phyloP scores from a whole-genome alignment of 2,329 filamentous ascomycete genomes.

The Fusarium penzigii region DNA sequence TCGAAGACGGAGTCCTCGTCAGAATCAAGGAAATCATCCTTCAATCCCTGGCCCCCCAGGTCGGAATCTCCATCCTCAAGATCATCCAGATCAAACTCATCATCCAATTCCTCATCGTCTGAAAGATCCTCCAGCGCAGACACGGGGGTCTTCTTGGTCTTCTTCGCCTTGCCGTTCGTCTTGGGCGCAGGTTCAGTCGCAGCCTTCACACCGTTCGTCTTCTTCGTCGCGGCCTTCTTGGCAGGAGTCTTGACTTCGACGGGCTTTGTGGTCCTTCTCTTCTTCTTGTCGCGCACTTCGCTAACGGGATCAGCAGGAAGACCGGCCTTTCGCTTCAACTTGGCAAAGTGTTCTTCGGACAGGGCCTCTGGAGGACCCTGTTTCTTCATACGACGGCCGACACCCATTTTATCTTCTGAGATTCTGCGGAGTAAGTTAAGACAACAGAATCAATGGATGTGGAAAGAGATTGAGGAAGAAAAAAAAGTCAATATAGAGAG shows the following conservation, averaged over 20 bases:
- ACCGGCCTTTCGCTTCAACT: conserved; percentile 81
- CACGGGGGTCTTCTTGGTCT: conserved; percentile 36
- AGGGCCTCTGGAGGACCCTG: conserved; percentile 84
- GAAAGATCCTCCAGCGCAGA: conserved; percentile 48
- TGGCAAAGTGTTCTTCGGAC: conserved; percentile 76
- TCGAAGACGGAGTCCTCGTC: conserved; percentile 66
- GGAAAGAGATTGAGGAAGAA: conserved; percentile 9
- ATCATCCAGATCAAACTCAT: conserved; percentile 48
- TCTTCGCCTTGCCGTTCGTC: conserved; percentile 31
- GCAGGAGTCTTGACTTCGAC: conserved; percentile 30
- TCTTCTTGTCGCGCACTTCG: conserved; percentile 67
- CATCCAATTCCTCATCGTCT: conserved; percentile 41
- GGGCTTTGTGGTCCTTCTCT: conserved; percentile 37
- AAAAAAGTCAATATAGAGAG: conserved; percentile 16
- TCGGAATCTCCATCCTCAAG: conserved; percentile 46
- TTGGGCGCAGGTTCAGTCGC: conserved; percentile 30
- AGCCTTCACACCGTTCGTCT: conserved; percentile 35
- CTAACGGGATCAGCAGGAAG: conserved; percentile 62
- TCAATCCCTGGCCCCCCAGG: conserved; percentile 40
- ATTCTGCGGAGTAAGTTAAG: too few relatives aligned
- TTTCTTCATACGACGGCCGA: conserved; percentile 91
- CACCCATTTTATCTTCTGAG: conserved; percentile 77
- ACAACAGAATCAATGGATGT: conserved; percentile 12
- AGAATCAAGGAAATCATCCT: conserved; percentile 62
- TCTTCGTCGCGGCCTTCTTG: conserved; percentile 32